Percentiles rank a stretch among this genome's conserved stretches.
These are phyloP conservation scores for Sporothrix globosa DNA, from an alignment of 2,329 filamentous ascomycete species.

Conservation along the genomic window DNA sequence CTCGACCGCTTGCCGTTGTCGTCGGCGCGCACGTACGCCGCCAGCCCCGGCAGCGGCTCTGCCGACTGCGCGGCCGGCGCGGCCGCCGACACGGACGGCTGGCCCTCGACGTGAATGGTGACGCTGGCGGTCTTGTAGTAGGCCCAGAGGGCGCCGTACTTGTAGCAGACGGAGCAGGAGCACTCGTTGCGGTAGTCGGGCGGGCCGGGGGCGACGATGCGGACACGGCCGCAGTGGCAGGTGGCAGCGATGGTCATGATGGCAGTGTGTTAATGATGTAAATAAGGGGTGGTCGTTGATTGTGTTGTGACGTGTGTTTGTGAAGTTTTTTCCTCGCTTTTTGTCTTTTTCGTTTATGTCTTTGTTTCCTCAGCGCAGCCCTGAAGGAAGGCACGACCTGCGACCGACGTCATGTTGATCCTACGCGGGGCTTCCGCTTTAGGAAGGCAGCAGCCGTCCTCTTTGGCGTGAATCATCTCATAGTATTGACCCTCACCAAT, in stretches of 20 bases:
- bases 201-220: conserved; percentile 32
- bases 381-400: too few species aligned
- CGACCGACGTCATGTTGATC: too few species aligned
- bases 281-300: background rate
- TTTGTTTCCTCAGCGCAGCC: too few species aligned
- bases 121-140: conserved; percentile 33
- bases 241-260: conserved; percentile 14
- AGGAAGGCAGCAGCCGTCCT: too few species aligned
- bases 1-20: background rate
- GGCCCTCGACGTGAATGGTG: background rate
- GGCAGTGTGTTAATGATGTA: background rate
- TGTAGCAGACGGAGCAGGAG: conserved; percentile 38
- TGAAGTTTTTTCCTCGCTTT: too few species aligned
- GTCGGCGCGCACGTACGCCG: conserved; percentile 23
- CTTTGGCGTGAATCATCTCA: too few species aligned
- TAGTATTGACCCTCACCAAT: too few species aligned
- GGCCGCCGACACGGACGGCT: conserved; percentile 13
- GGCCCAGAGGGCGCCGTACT: conserved; percentile 37
- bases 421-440: too few species aligned
- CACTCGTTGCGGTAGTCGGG: conserved; percentile 37
- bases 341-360: too few species aligned
- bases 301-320: too few species aligned
- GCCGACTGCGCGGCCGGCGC: conserved; percentile 18
- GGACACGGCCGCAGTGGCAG: conserved; percentile 38
- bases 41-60: conserved; percentile 13